These are phyloP conservation scores for Heliamphora pulchella DNA, from an alignment of 179 eudicot genomes.

Conservation along the genomic window DNA sequence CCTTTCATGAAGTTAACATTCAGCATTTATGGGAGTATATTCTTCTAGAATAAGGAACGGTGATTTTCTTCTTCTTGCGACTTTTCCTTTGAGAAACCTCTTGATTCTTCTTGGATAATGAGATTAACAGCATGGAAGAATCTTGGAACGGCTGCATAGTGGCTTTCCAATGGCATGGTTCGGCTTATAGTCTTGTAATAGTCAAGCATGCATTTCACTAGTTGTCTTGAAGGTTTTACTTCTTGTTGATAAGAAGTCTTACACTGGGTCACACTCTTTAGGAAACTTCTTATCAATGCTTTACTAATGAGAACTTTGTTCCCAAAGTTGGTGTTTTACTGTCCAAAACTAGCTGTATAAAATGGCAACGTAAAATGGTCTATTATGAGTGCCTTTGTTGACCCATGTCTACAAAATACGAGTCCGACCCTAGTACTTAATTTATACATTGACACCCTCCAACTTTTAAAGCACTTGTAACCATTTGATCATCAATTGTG, in stretches of 20 bases:
- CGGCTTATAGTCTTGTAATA: neutral
- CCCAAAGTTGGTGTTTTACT: neutral
- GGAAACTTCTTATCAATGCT: neutral
- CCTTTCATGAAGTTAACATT: neutral
- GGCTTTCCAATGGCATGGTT: neutral
- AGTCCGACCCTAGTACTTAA: no score
- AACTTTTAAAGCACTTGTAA: no score
- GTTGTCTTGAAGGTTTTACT: neutral
- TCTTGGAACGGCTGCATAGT: neutral
- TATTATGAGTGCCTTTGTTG: no score
- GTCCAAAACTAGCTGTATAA: neutral
- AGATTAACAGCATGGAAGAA: neutral
- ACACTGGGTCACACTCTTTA: neutral
- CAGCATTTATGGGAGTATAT: neutral
- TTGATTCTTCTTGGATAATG: neutral
- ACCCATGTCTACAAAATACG: no score
- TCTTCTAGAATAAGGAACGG: neutral
- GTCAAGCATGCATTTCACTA: neutral
- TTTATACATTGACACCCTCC: no score
- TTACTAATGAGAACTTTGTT: neutral
- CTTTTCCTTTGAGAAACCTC: neutral
- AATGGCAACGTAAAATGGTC: no score
- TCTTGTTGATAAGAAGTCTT: neutral
- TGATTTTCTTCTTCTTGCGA: neutral
- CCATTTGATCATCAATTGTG: no score